These are phyloP conservation scores for Colletotrichum tropicale DNA, from an alignment of 2,329 filamentous ascomycete species.

Conservation along the genomic window DNA sequence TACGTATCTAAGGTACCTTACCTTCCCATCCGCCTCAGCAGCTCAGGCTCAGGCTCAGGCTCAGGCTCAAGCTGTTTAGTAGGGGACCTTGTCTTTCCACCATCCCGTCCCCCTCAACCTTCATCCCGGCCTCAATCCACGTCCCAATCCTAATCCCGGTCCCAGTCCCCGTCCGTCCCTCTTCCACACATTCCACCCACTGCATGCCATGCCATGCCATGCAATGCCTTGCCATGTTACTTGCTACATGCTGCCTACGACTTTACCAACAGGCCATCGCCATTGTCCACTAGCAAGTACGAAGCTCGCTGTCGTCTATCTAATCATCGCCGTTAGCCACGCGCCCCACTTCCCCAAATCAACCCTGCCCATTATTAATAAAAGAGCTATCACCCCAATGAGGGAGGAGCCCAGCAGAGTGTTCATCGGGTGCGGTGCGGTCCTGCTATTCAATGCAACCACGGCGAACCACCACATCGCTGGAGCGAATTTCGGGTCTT, in stretches of 20 bases:
- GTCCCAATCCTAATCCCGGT: not conserved
- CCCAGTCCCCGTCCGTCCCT: not conserved
- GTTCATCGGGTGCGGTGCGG: conserved; percentile 3
- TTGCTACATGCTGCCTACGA: not conserved
- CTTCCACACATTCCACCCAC: not conserved
- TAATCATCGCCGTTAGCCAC: conserved; percentile 4
- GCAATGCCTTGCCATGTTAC: not conserved
- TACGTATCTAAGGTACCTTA: not conserved
- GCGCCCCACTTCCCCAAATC: conserved; percentile 22
- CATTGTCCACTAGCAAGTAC: not conserved
- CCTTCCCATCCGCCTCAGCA: not conserved
- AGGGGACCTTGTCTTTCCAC: not conserved
- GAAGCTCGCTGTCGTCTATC: not conserved
- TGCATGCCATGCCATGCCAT: not conserved
- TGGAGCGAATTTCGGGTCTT: not conserved
- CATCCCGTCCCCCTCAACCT: not conserved
- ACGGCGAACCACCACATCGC: not conserved
- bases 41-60: not conserved
- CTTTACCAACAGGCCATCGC: not conserved
- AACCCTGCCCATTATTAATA: conserved; percentile 20
- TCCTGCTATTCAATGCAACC: not conserved
- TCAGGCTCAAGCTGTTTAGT: not conserved
- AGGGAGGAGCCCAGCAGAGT: conserved; percentile 3
- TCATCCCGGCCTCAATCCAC: not conserved
- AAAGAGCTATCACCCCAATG: conserved; percentile 19